These are phyloP conservation scores for Penicillium sclerotigenum DNA, from an alignment of 2,329 filamentous ascomycete genomes.

Conservation along the genomic window DNA sequence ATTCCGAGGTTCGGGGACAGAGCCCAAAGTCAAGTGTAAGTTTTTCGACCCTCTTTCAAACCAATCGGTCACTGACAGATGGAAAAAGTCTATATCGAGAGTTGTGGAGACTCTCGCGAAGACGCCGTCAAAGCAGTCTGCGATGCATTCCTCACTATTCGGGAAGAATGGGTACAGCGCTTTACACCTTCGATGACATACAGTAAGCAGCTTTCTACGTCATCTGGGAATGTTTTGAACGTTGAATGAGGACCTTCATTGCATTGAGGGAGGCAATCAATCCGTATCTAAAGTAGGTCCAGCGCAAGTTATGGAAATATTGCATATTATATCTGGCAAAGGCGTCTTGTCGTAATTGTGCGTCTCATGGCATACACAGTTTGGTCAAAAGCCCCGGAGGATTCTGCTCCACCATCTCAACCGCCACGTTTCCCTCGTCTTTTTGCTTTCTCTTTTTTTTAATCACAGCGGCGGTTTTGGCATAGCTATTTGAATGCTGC, in stretches of 20 bases:
- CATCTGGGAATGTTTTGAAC: slow-evolving; percentile 36
- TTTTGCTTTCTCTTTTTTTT: too few relatives aligned
- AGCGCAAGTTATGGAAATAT: background rate
- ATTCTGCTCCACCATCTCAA: too few relatives aligned
- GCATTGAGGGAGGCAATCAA: background rate
- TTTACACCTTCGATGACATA: slow-evolving; percentile 40
- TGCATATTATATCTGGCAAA: background rate
- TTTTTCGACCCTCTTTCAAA: background rate
- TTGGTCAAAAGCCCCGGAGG: too few relatives aligned
- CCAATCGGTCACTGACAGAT: background rate
- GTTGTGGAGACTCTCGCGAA: slow-evolving; percentile 36
- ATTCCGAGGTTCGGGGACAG: slow-evolving; percentile 60
- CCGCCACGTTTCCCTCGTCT: too few relatives aligned
- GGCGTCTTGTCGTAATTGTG: background rate
- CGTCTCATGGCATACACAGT: background rate
- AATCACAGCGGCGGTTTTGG: too few relatives aligned
- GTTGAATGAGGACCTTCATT: slow-evolving; percentile 14
- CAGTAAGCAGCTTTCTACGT: slow-evolving; percentile 35
- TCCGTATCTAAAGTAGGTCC: background rate
- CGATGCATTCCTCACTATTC: slow-evolving; percentile 36
- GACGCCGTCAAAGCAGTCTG: slow-evolving; percentile 38
- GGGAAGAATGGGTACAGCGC: slow-evolving; percentile 39
- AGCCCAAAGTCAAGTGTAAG: slow-evolving; percentile 63
- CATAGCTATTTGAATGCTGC: too few relatives aligned
- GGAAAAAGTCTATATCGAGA: slow-evolving; percentile 42